These are phyloP conservation scores for Flagelloscypha sp. DNA, from an alignment of 768 basidiomycete species.

Conservation along the genomic window DNA sequence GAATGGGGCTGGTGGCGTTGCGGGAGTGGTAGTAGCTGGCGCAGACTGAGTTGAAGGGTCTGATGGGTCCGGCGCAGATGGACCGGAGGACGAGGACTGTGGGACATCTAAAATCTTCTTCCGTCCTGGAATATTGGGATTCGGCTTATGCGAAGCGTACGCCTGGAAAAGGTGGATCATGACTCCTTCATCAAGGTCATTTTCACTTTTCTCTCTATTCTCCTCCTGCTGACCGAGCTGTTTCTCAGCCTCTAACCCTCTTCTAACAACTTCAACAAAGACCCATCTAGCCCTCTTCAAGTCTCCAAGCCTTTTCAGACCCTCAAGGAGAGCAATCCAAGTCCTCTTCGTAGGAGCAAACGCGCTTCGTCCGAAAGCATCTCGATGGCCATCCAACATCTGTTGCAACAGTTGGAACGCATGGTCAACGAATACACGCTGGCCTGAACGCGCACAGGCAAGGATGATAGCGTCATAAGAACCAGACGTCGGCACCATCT, in stretches of 20 bases:
- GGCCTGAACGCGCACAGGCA: conserved; percentile 65
- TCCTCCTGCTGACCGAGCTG: conserved; percentile 12
- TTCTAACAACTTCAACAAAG: conserved; percentile 70
- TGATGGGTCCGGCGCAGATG: conserved; percentile 1
- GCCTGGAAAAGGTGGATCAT: conserved; percentile 84
- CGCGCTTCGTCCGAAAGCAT: conserved; percentile 47
- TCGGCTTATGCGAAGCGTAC: conserved; percentile 73
- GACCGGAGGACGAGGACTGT: too few species aligned
- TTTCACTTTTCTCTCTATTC: conserved; percentile 15
- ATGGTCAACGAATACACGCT: conserved; percentile 61
- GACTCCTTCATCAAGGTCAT: conserved; percentile 51
- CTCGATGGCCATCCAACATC: conserved; percentile 76
- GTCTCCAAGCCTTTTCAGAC: conserved; percentile 82
- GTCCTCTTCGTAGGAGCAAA: conserved; percentile 58
- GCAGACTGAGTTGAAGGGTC: conserved; percentile 6
- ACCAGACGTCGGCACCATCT: conserved; percentile 51
- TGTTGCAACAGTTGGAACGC: conserved; percentile 77
- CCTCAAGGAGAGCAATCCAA: conserved; percentile 82
- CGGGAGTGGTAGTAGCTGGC: background rate
- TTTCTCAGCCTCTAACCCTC: conserved; percentile 18
- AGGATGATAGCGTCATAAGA: conserved; percentile 80
- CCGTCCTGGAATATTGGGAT: too few species aligned
- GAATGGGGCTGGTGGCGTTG: conserved; percentile 17
- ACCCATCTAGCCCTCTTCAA: conserved; percentile 82
- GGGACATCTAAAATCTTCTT: too few species aligned